A percentile compares a stretch with the other conserved stretches of the same genome.
phyloP scores from a whole-genome alignment of 441 rosid species.

The Syzygium malaccense region DNA sequence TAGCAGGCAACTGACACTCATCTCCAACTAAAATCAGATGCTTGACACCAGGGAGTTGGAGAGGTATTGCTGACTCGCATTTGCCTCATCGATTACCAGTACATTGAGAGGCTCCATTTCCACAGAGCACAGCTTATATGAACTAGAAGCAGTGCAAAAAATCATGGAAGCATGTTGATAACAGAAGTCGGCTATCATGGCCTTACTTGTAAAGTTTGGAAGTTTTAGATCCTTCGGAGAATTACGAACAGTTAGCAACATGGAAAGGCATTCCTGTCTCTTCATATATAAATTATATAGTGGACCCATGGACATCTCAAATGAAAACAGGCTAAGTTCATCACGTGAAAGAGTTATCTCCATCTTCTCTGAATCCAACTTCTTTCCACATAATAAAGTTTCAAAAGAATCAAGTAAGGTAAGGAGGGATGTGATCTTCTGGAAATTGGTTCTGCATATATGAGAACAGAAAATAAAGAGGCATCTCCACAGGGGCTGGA shows the following conservation, averaged over 20 bases:
- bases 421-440: conserved; percentile 10
- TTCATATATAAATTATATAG: neutral
- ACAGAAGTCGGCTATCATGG: conserved; percentile 14
- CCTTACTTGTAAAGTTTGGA: conserved; percentile 3
- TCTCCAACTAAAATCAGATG: too few relatives aligned
- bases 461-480: conserved; percentile 17
- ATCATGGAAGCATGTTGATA: conserved; percentile 16
- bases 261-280: too few relatives aligned
- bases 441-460: conserved; percentile 7
- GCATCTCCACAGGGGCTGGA: conserved; percentile 14
- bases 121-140: conserved; percentile 20
- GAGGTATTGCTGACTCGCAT: conserved; percentile 36
- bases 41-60: too few relatives aligned
- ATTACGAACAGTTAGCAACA: too few relatives aligned
- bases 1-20: too few relatives aligned
- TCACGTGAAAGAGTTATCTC: conserved; percentile 15
- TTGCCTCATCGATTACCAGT: conserved; percentile 47
- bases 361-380: conserved; percentile 16
- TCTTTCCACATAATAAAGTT: conserved; percentile 1
- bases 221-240: conserved; percentile 11
- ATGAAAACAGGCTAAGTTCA: neutral
- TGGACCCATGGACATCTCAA: neutral
- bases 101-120: conserved; percentile 18
- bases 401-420: conserved; percentile 20
- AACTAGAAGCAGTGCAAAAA: conserved; percentile 34